Evolutionary conservation across 2,329 filamentous ascomycete genomes (phyloP).

Genomic region (Aspergillus fijiensis): DNA sequence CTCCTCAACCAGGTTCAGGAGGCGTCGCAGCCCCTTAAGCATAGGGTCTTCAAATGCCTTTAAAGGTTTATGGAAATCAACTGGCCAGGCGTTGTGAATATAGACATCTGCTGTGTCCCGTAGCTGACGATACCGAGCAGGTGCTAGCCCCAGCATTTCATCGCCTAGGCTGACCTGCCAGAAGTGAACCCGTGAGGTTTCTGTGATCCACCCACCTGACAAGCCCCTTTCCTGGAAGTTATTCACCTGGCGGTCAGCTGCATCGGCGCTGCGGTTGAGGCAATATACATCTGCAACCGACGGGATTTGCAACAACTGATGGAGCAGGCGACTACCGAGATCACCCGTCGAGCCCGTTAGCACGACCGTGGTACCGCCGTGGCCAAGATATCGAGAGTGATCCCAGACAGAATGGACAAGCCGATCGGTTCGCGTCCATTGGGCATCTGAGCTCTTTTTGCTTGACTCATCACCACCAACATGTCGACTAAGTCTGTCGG

Average conservation of each 20-base stretch:
- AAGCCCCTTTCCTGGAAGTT: neutral
- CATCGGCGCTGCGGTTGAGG: neutral
- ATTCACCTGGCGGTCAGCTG: neutral
- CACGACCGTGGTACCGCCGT: neutral
- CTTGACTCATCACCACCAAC: neutral
- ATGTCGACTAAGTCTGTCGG: neutral
- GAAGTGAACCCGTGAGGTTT: neutral
- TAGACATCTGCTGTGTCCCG: neutral
- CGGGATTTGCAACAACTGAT: neutral
- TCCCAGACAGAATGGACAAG: neutral
- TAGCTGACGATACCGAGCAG: neutral
- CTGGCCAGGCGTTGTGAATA: constrained; percentile 7
- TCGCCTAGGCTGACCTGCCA: neutral
- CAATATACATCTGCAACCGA: constrained; percentile 6
- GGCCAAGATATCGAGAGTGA: neutral
- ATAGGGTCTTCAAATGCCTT: neutral
- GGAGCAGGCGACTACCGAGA: constrained; percentile 4
- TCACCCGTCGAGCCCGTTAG: constrained; percentile 9
- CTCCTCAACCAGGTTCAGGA: neutral
- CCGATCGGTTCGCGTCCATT: neutral
- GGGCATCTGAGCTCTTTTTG: neutral
- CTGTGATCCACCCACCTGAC: neutral
- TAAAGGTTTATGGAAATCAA: constrained; percentile 2
- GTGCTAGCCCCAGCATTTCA: neutral
- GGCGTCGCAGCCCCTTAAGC: neutral